Base-by-base conservation (phyloP, 441 rosid species). In the Erodium moschatum region DNA sequence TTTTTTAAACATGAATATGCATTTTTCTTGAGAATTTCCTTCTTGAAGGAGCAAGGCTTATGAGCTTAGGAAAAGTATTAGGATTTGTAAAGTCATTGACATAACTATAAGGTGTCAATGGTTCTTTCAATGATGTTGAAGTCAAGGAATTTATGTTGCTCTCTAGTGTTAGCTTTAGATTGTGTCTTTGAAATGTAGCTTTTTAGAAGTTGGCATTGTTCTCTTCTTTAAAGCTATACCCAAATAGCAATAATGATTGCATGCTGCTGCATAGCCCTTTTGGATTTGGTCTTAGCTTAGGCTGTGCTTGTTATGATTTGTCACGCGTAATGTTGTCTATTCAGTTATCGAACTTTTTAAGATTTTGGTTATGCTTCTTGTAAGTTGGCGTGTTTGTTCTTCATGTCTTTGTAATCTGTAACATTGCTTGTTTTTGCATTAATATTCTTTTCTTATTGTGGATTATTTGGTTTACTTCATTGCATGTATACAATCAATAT, bases 301-400 rank as follows among this genome's bases (percentile, higher is more conserved):
- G 11, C 11, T 40, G 11, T 40, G 44, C 44, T 38, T 38, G 7
- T 38, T 38, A 38, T 38, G 44, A 38, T 38, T 38, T 38, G 44
- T 38, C 44, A 38, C 7, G 0, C 5, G 10, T 38, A 5, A 5
- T 38, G 44, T 38, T 31, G 35, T 31, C 42, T 38, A 38, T 38
- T 38, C 6, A 38, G 42, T 38, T 6, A 38, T 38, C 42, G 6
- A 5, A 5, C 42, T 38, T 38, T 9, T 5, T 38, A 38, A 5
- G 42, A 38, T 38, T 38, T 77, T 79, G 85, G 84, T 74, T 79
- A 65, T 88, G 93, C 77, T 79, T 89, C 96, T 94, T 69, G 97
- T 94, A 87, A 87, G 81, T 72, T 56, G 62, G 62, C 62, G 18
- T 16, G 21, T 18, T 56, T 56, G 62, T 56, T 56, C 62, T 56